Evolutionary conservation across 176 grass and related monocot genomes (phyloP), one percentile per base, ranked within the genome.

Genomic region (Echinochloa phyllopogon): DNA sequence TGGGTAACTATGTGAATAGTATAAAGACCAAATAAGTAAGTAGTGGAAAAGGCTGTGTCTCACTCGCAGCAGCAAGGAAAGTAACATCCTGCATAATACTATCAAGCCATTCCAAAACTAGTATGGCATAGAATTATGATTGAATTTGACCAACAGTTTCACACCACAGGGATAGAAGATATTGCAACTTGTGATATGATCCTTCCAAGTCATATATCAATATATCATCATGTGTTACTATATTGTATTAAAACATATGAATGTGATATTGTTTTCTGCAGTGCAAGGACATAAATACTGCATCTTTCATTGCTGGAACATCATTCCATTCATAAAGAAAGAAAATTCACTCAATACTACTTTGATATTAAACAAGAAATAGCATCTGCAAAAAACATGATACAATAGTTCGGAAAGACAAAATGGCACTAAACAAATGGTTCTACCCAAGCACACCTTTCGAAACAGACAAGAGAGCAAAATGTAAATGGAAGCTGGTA

Each of bases 131-230:
- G 25, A 6, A 58, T 74, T 25, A 74, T 21, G 14, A 15, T 45
- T 52, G 42, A 74, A 37, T 14, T 29, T 67, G 21, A 66, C 24
- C 16, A 84, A 80, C 47, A 80, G 20, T 65, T 73, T 84, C 40
- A 48, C 20, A 84, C 63, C 68, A 64, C 52, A 78, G 4, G 65
- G 58, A 38, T 20, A 79, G 45, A 42, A 74, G 58, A 59, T 51
- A 59, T 33, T 67, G 49, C 67, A 80, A 41, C 57, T 73, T 39
- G 68, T 47, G 80, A 49, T 38, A 84, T 40, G 13, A 73, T 68
- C 1, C 49, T 73, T 83, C 41, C 39, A 21, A 41, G 47, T 37
- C 25, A 24, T 41, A 60, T 29, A 65, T 40, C 59, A 59, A 24
- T 41, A 60, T 29, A 65, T 29, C 59, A 59, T 41, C 39, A 65